phyloP scores from a whole-genome alignment of 164 flowering plant species.

The Vitis riparia region DNA sequence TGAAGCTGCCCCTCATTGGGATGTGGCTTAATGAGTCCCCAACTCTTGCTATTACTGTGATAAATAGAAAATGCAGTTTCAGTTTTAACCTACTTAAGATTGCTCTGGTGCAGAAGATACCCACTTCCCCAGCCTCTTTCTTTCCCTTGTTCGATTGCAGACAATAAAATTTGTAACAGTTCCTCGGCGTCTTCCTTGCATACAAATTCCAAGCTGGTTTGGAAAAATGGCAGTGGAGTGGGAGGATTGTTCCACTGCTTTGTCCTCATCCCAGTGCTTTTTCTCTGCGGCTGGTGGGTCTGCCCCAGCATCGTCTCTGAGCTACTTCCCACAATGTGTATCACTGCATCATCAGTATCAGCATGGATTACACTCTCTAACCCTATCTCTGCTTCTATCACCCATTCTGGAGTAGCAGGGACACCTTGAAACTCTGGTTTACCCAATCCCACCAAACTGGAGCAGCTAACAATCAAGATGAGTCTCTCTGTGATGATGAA shows the following conservation, averaged over 20 bases:
- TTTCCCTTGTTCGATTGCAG: constrained; percentile 56
- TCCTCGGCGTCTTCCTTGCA: constrained; percentile 58
- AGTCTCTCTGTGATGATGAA: constrained; percentile 61
- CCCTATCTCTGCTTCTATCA: constrained; percentile 56
- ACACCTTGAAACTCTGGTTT: constrained; percentile 66
- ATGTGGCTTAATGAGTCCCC: too few relatives aligned
- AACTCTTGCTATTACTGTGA: background rate
- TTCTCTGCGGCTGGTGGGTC: constrained; percentile 38
- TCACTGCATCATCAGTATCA: constrained; percentile 48
- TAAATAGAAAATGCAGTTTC: background rate
- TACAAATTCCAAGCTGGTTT: constrained; percentile 58
- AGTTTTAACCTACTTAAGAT: constrained; percentile 30
- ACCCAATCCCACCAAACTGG: constrained; percentile 57
- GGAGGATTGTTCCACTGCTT: constrained; percentile 44
- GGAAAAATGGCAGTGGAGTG: constrained; percentile 60
- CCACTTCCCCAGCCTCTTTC: constrained; percentile 51
- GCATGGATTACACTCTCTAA: constrained; percentile 72
- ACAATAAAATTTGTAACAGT: constrained; percentile 47
- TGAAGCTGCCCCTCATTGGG: too few relatives aligned
- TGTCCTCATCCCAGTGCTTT: constrained; percentile 28
- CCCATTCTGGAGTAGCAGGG: constrained; percentile 72
- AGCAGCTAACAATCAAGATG: constrained; percentile 58
- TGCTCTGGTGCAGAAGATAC: constrained; percentile 55
- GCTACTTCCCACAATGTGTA: constrained; percentile 79
- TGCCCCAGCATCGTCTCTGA: constrained; percentile 46